These are phyloP conservation scores for Candida insectalens DNA, from an alignment of 805 yeast species.

Conservation along the genomic window DNA sequence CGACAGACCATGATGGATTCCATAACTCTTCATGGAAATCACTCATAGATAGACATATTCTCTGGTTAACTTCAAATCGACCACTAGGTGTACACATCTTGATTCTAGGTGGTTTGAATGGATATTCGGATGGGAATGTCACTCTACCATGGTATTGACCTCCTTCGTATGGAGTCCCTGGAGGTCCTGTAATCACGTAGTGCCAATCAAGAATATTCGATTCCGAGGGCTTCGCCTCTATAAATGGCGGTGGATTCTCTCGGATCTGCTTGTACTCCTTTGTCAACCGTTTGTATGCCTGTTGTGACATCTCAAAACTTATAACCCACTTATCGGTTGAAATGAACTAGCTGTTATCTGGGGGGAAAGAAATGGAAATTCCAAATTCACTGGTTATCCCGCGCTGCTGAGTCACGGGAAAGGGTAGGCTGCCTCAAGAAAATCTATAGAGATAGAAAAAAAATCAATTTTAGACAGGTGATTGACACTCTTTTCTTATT, in stretches of 20 bases:
- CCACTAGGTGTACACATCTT: constrained; percentile 88
- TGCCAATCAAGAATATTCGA: constrained; percentile 89
- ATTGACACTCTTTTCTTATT: too few species aligned
- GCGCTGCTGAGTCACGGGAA: too few species aligned
- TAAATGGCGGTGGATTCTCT: constrained; percentile 77
- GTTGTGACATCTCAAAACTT: constrained; percentile 17
- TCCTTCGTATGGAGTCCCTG: constrained; percentile 73
- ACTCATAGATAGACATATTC: constrained; percentile 85
- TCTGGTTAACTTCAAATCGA: constrained; percentile 67
- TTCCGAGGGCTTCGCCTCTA: constrained; percentile 80
- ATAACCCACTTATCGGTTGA: too few species aligned
- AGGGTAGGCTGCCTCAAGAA: too few species aligned
- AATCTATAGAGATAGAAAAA: too few species aligned
- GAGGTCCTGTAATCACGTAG: constrained; percentile 86
- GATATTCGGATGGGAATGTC: constrained; percentile 75
- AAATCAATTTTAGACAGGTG: too few species aligned
- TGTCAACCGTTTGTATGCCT: constrained; percentile 38
- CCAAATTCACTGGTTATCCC: too few species aligned
- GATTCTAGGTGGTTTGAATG: constrained; percentile 87
- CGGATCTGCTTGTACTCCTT: constrained; percentile 74
- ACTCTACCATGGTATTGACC: constrained; percentile 92
- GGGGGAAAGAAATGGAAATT: too few species aligned
- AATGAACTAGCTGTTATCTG: too few species aligned
- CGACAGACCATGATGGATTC: constrained; percentile 96
- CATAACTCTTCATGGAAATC: constrained; percentile 92